Base-by-base conservation (phyloP, 371 early-diverging fungal species). In the Apophysomyces ossiformis region DNA sequence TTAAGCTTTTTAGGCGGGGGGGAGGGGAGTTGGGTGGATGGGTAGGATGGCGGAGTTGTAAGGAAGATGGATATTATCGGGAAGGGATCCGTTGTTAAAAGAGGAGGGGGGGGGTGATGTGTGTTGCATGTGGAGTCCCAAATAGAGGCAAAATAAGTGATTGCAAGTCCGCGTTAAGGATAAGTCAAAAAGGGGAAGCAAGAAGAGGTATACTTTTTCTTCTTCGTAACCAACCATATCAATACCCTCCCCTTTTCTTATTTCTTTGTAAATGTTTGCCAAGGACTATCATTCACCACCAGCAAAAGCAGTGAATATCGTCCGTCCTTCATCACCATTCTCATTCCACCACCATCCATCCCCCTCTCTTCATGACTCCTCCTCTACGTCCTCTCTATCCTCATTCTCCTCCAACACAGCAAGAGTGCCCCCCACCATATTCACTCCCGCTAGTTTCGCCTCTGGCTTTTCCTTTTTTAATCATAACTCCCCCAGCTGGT, bases 291-390 rank as follows among this genome's bases (percentile, higher is more conserved):
- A 50, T 21, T 50, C 54, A 50, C 54, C 54, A 50, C 54, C 54
- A 50, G 54, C 54, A 50, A 50, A 50, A 50, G 54, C 54, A 50
- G 54, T 50, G 54, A 50, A 50, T 50, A 50, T 50, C 11, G 54
- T 50, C 21, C 54, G 54, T 50, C 54, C 54, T 50, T 50, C 54
- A 18, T 50, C 54, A 50, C 54, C 54, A 50, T 50, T 50, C 54
- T 50, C 54, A 5, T 50, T 50, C 9, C 54, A 50, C 54, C 54
- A 50, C 54, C 54, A 50, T 50, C 54, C 5, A 11, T 21, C 54
- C 7, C 54, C 54, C 21, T 21, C 54, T 18, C 21, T 50, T 4
- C 54, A 50, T 50, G 54, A 50, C 54, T 50, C 54, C 21, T 50
- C 54, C 16, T 50, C 54, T 16, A 50, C 54, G 2, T 50, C 54